A percentile compares a stretch with the other conserved stretches of the same genome.
phyloP scores from a whole-genome alignment of 768 basidiomycete genomes.

The Pisolithus microcarpus region DNA sequence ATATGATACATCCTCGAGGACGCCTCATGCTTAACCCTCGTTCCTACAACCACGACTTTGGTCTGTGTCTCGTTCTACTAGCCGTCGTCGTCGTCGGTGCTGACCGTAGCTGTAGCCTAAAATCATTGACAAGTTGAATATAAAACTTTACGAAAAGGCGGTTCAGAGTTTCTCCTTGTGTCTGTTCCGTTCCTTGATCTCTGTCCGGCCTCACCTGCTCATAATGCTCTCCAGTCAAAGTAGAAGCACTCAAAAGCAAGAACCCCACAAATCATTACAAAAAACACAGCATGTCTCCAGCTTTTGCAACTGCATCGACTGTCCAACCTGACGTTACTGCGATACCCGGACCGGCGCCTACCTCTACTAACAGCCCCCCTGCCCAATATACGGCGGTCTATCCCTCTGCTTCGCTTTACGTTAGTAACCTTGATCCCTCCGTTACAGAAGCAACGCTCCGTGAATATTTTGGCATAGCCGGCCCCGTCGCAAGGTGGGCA shows the following conservation, averaged over 20 bases:
- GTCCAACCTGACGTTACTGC: conserved; percentile 43
- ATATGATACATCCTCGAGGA: no score
- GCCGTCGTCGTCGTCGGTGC: conserved; percentile 5
- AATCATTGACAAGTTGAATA: conserved; percentile 51
- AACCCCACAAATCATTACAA: conserved; percentile 42
- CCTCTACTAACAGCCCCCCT: conserved; percentile 47
- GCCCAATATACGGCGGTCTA: conserved; percentile 44
- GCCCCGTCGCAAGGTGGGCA: conserved; percentile 89
- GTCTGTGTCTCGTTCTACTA: conserved; percentile 31
- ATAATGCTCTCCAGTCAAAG: conserved; percentile 37
- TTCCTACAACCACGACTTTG: conserved; percentile 62
- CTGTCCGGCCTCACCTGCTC: conserved; percentile 11
- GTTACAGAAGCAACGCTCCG: conserved; percentile 99
- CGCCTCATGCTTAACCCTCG: no score
- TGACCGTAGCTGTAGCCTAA: conserved; percentile 37
- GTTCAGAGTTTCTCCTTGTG: conserved; percentile 72
- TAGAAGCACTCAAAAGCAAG: conserved; percentile 76
- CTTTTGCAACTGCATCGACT: conserved; percentile 47
- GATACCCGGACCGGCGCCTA: conserved; percentile 34
- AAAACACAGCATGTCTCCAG: conserved; percentile 55
- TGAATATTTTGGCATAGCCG: conserved; percentile 99
- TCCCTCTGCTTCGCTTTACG: conserved; percentile 92
- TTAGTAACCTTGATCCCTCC: conserved; percentile 95
- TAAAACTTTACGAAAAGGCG: conserved; percentile 60
- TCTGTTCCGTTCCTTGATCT: conserved; percentile 29